Conservation (phyloP, 176 grass and related monocot species). For the Eragrostis curvula region DNA sequence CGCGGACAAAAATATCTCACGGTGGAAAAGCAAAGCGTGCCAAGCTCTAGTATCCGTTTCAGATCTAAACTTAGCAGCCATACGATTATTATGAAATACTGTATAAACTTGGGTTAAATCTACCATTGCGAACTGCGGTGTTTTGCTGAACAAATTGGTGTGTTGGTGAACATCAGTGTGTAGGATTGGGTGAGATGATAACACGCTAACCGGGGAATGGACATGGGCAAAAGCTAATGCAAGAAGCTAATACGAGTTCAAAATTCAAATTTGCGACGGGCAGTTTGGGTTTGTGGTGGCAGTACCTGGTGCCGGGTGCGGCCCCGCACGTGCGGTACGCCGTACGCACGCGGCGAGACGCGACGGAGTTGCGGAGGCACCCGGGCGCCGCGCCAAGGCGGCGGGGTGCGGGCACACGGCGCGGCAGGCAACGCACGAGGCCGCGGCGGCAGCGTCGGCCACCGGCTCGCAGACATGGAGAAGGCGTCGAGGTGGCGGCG, state of each 20-base stretch:
- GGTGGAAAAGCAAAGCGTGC: neutral
- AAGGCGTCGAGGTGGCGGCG: neutral
- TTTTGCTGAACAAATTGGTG: neutral
- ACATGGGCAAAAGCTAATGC: neutral
- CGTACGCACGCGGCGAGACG: neutral
- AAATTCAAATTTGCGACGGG: neutral
- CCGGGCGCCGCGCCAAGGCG: neutral
- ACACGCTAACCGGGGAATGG: neutral
- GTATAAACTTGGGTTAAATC: neutral
- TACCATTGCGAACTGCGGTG: neutral
- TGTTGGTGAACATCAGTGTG: neutral
- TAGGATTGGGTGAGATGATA: neutral
- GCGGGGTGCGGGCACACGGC: no score
- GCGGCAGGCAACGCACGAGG: neutral
- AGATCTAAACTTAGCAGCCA: neutral
- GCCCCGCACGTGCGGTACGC: neutral
- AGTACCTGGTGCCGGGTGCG: neutral
- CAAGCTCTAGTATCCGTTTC: neutral
- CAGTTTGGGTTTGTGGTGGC: slow-evolving; percentile 6
- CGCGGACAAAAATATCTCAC: slow-evolving; percentile 5
- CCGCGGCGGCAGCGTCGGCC: neutral
- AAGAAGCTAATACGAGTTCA: neutral
- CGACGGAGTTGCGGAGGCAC: neutral
- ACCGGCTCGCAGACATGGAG: neutral
- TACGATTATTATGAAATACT: neutral